Conservation (phyloP, 2,329 filamentous ascomycete species). For the Neophaeococcomyces aloes region DNA sequence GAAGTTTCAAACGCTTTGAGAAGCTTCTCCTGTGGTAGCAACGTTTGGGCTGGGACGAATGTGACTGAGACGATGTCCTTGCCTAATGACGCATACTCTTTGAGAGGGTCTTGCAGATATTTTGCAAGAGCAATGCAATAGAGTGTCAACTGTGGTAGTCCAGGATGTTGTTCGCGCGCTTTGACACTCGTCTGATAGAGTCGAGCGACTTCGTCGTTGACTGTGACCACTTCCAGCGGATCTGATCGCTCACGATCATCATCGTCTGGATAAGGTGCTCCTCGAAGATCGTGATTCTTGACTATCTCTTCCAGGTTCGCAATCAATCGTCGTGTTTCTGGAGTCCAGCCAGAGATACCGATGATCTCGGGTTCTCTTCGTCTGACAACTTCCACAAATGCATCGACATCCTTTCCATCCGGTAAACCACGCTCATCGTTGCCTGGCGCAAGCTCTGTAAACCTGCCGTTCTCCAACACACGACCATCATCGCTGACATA, state of each 20-base stretch:
- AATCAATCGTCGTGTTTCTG: conserved; percentile 74
- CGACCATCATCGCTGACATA: conserved; percentile 90
- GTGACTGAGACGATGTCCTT: conserved; percentile 76
- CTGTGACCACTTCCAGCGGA: conserved; percentile 74
- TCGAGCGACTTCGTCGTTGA: conserved; percentile 95
- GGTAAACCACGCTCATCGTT: conserved; percentile 57
- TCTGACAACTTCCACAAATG: conserved; percentile 68
- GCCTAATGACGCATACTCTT: conserved; percentile 88
- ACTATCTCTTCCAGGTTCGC: conserved; percentile 72
- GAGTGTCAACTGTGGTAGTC: conserved; percentile 63
- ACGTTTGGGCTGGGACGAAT: conserved; percentile 82
- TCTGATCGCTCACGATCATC: conserved; percentile 65
- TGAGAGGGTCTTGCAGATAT: conserved; percentile 91
- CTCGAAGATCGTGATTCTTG: conserved; percentile 63
- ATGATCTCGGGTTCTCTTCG: conserved; percentile 81
- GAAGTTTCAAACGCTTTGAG: conserved; percentile 82
- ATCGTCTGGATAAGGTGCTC: conserved; percentile 78
- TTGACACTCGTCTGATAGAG: conserved; percentile 86
- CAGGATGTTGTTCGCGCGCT: conserved; percentile 69
- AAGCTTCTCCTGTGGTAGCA: conserved; percentile 79
- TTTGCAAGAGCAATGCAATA: conserved; percentile 84
- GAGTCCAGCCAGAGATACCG: conserved; percentile 76
- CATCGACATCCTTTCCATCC: conserved; percentile 53
- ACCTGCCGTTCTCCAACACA: conserved; percentile 79
- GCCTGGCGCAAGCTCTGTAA: conserved; percentile 61